Conservation (phyloP, 306 rosid species). For the Cucumis hystrix region DNA sequence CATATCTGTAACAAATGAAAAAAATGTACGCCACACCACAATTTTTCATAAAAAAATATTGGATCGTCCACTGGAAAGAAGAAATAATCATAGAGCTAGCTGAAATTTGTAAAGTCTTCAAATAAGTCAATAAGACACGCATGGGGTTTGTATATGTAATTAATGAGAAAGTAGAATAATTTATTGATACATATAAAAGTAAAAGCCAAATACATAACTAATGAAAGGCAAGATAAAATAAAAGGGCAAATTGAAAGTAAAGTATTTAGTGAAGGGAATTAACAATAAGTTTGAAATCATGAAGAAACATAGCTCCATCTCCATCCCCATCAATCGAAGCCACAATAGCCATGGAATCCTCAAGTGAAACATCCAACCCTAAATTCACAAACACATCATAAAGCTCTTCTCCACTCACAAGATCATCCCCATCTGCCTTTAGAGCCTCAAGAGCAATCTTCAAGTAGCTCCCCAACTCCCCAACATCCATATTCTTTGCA, state of each 20-base stretch:
- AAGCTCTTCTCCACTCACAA: slow-evolving; percentile 40
- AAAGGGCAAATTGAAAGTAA: too few relatives aligned
- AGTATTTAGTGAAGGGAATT: slow-evolving; percentile 22
- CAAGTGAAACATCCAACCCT: slow-evolving; percentile 23
- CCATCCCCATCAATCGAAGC: slow-evolving; percentile 55
- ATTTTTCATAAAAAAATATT: too few relatives aligned
- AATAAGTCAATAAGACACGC: too few relatives aligned
- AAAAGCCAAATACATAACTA: not conserved
- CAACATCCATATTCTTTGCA: slow-evolving; percentile 40
- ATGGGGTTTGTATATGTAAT: too few relatives aligned
- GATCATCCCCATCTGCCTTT: slow-evolving; percentile 32
- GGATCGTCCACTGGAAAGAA: too few relatives aligned
- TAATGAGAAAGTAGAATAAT: not conserved
- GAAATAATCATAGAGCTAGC: too few relatives aligned
- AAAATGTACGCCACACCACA: too few relatives aligned
- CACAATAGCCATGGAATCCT: slow-evolving; percentile 42
- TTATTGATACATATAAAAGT: not conserved
- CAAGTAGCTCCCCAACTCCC: slow-evolving; percentile 21
- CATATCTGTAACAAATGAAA: too few relatives aligned
- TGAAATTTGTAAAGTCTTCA: too few relatives aligned
- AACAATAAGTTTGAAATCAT: slow-evolving; percentile 44
- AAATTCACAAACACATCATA: slow-evolving; percentile 26
- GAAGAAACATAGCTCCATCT: slow-evolving; percentile 54
- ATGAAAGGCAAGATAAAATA: not conserved
- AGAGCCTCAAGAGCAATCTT: slow-evolving; percentile 30